phyloP scores from a whole-genome alignment of 2,329 filamentous ascomycete genomes.

The Pseudofabraea citricarpa region DNA sequence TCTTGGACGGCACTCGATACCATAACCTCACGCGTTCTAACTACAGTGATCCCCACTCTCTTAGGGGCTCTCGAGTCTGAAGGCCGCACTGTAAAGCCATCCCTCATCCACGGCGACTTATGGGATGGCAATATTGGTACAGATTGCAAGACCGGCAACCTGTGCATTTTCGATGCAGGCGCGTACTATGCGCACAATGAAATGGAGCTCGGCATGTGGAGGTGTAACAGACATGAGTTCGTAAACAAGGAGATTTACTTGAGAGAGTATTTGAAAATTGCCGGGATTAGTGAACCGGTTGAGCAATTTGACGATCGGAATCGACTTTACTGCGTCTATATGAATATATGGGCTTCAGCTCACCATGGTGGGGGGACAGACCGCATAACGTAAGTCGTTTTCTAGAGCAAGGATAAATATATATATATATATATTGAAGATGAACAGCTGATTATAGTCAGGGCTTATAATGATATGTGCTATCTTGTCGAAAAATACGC shows the following conservation, averaged over 20 bases:
- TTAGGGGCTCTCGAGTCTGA: conserved; percentile 6
- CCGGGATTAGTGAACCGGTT: conserved; percentile 17
- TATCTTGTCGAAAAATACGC: conserved; percentile 33
- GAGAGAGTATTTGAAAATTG: conserved; percentile 7
- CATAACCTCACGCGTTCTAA: neutral
- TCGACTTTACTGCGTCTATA: conserved; percentile 21
- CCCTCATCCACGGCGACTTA: conserved; percentile 12
- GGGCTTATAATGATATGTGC: conserved; percentile 33
- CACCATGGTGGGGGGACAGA: conserved; percentile 4
- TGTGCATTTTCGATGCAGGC: conserved; percentile 8
- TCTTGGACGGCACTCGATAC: conserved; percentile 13
- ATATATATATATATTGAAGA: neutral
- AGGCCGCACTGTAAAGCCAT: conserved; percentile 9
- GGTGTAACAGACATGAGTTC: conserved; percentile 1
- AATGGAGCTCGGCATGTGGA: conserved; percentile 13
- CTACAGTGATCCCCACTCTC: conserved; percentile 6
- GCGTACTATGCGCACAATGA: conserved; percentile 13
- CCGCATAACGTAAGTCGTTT: conserved; percentile 6
- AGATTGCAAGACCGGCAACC: conserved; percentile 7
- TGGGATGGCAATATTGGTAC: conserved; percentile 12
- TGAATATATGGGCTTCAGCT: conserved; percentile 5
- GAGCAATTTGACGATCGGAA: conserved; percentile 28
- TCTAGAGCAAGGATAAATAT: neutral
- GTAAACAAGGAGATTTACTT: conserved; percentile 8
- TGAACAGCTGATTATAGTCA: conserved; percentile 4